phyloP scores from a whole-genome alignment of 805 yeast species.

The Scheffersomyces coipomensis region DNA sequence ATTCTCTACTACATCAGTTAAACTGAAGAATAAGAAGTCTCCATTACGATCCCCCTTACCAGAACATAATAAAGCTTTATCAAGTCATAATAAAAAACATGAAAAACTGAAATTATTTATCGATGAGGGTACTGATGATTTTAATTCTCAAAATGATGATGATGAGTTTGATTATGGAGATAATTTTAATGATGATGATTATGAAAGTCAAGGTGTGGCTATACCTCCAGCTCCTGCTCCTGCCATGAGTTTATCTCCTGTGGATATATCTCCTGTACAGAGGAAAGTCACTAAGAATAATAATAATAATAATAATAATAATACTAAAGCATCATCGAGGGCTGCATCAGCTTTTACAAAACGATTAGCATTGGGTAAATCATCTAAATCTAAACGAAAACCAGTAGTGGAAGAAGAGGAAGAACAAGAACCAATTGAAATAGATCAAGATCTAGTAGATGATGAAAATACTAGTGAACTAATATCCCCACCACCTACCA shows the following conservation, averaged over 20 bases:
- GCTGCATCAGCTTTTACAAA: conserved; percentile 25
- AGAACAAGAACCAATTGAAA: conserved; percentile 2
- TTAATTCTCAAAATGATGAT: conserved; percentile 9
- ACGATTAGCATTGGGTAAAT: conserved; percentile 29
- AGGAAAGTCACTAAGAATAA: not conserved
- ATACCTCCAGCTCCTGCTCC: conserved; percentile 15
- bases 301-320: not conserved
- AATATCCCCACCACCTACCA: conserved; percentile 10
- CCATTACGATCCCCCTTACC: conserved; percentile 31
- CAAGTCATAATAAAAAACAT: not conserved
- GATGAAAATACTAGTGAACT: conserved; percentile 6
- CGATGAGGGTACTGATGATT: conserved; percentile 1
- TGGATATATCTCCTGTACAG: conserved; percentile 3
- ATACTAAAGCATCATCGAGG: not conserved
- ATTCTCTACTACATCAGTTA: conserved; percentile 7
- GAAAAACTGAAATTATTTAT: not conserved
- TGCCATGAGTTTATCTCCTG: conserved; percentile 14
- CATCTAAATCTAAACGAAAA: conserved; percentile 1
- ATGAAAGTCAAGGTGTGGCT: conserved; percentile 6
- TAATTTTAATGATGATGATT: conserved; percentile 18
- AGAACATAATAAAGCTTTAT: conserved; percentile 9
- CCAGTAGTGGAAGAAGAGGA: not conserved
- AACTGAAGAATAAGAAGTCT: conserved; percentile 19
- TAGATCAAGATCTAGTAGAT: conserved; percentile 12
- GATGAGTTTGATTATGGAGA: conserved; percentile 7